Percentiles rank a stretch among this genome's conserved stretches.
Conservation (phyloP, 2,329 filamentous ascomycete genomes). For the Colletotrichum musicola region DNA sequence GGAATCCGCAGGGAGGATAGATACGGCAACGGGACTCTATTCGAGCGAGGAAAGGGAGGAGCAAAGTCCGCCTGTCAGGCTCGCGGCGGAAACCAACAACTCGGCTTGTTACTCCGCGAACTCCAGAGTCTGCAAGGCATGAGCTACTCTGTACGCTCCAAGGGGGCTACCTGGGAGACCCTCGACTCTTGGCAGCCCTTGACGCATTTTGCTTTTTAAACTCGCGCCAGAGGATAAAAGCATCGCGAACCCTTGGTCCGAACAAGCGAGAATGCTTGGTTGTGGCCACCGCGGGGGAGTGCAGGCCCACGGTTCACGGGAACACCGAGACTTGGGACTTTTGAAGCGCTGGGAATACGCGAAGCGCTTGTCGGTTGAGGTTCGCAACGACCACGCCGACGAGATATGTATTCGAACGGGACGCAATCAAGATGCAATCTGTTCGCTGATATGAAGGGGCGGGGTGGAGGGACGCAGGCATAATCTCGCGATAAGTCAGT, state of each 20-base stretch:
- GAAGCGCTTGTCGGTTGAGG: conserved; percentile 10
- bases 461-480: conserved; percentile 18
- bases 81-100: conserved; percentile 23
- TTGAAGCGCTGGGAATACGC: conserved; percentile 10
- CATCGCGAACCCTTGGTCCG: conserved; percentile 34
- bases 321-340: conserved; percentile 13
- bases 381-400: neutral
- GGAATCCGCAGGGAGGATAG: conserved; percentile 32
- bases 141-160: neutral
- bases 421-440: conserved; percentile 34
- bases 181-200: conserved; percentile 23
- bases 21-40: neutral
- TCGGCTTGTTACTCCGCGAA: conserved; percentile 18
- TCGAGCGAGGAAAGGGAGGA: neutral
- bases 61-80: conserved; percentile 3
- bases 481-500: conserved; percentile 6
- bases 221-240: conserved; percentile 15
- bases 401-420: conserved; percentile 3
- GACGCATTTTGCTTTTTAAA: conserved; percentile 13
- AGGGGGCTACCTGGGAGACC: conserved; percentile 19
- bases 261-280: conserved; percentile 18
- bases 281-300: conserved; percentile 7
- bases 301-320: conserved; percentile 13
- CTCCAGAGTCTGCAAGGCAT: conserved; percentile 24
- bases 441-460: conserved; percentile 33